Conservation (phyloP, 1,284 basidiomycete species). For the Leccinum colubrinum region DNA sequence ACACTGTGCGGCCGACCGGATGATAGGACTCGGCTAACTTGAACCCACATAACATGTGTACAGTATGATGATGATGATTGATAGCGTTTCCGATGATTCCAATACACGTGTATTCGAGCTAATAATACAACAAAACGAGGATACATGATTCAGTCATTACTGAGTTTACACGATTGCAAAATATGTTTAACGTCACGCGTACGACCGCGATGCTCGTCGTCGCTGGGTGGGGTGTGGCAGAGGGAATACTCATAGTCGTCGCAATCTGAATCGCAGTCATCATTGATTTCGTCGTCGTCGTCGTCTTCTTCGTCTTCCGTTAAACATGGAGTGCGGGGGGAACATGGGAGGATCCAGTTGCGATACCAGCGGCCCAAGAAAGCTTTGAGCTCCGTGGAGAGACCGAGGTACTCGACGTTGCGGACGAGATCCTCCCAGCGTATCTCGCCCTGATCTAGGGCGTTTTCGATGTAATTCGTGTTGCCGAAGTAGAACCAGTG, state of each 20-base stretch:
- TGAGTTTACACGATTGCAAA: no score
- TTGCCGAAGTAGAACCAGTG: conserved; percentile 80
- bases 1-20: neutral
- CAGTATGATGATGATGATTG: no score
- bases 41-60: neutral
- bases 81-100: no score
- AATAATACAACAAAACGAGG: no score
- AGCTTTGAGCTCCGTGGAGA: conserved; percentile 63
- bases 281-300: conserved; percentile 2
- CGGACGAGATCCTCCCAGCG: conserved; percentile 79
- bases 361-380: conserved; percentile 68
- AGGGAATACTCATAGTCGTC: conserved; percentile 26
- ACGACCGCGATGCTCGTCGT: conserved; percentile 29
- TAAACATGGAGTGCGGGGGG: conserved; percentile 6
- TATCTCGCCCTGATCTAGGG: conserved; percentile 55
- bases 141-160: no score
- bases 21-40: neutral
- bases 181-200: conserved; percentile 18
- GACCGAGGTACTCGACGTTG: conserved; percentile 77
- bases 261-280: conserved; percentile 24
- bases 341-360: conserved; percentile 44
- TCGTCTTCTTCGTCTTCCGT: conserved; percentile 18
- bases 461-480: conserved; percentile 56
- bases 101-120: no score
- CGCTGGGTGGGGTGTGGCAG: conserved; percentile 5